A percentile compares a stretch with the other conserved stretches of the same genome.
Evolutionary conservation across 352 stramenopile genomes (phyloP).

Genomic region (Phytopythium delawarense): DNA sequence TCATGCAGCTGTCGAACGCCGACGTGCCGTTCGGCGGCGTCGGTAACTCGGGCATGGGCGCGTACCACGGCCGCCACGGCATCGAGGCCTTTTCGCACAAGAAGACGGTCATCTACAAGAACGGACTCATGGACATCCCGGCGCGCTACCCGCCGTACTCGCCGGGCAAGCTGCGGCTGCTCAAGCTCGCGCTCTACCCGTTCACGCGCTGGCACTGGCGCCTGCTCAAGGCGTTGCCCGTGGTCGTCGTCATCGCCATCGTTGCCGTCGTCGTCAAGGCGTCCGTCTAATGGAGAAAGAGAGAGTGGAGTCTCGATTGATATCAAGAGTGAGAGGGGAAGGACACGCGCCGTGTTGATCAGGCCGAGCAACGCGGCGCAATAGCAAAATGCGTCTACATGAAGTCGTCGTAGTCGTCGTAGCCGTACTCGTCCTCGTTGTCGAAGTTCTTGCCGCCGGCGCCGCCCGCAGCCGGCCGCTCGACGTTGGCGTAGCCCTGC

Average conservation of each 20-base stretch:
- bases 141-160: slow-evolving; percentile 55
- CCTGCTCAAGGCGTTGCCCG: slow-evolving; percentile 22
- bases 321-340: neutral
- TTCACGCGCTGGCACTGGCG: slow-evolving; percentile 41
- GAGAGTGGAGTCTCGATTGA: neutral
- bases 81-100: slow-evolving; percentile 79
- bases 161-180: slow-evolving; percentile 22
- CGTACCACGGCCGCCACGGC: slow-evolving; percentile 77
- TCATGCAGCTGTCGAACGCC: slow-evolving; percentile 66
- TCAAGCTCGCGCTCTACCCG: slow-evolving; percentile 40
- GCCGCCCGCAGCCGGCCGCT: slow-evolving; percentile 44
- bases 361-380: neutral
- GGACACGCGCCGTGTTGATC: neutral
- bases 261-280: slow-evolving; percentile 23
- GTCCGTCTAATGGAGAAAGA: slow-evolving; percentile 11
- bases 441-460: slow-evolving; percentile 29
- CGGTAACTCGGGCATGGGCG: slow-evolving; percentile 73
- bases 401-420: slow-evolving; percentile 86
- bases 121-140: slow-evolving; percentile 44
- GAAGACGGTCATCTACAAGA: slow-evolving; percentile 70
- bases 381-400: slow-evolving; percentile 46
- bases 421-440: slow-evolving; percentile 53
- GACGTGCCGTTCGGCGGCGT: slow-evolving; percentile 83
- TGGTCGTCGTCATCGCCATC: slow-evolving; percentile 25
- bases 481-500: slow-evolving; percentile 79